phyloP scores from a whole-genome alignment of 2,329 filamentous ascomycete genomes.

The Fusarium vanettenii region DNA sequence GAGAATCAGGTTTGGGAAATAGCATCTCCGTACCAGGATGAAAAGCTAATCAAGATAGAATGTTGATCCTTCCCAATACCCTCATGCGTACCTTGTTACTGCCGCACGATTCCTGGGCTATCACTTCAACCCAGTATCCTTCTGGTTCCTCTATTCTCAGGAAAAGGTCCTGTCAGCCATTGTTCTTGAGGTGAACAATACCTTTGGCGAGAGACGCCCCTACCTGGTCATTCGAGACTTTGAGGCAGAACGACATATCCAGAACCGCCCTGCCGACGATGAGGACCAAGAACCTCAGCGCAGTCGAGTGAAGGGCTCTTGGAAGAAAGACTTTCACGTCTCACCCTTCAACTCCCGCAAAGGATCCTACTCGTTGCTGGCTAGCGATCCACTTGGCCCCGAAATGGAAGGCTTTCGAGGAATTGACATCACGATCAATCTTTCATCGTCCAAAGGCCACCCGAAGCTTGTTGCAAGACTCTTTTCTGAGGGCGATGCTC shows the following conservation, averaged over 20 bases:
- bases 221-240: conserved; percentile 47
- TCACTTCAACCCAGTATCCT: conserved; percentile 80
- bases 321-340: conserved; percentile 80
- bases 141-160: conserved; percentile 80
- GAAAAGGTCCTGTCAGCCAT: conserved; percentile 70
- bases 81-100: conserved; percentile 77
- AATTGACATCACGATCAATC: conserved; percentile 70
- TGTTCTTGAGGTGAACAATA: conserved; percentile 81
- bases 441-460: conserved; percentile 69
- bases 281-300: not conserved
- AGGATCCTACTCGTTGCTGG: conserved; percentile 63
- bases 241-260: conserved; percentile 33
- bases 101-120: conserved; percentile 76
- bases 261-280: not conserved
- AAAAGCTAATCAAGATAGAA: conserved; percentile 55
- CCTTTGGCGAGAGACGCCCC: conserved; percentile 74
- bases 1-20: conserved; percentile 60
- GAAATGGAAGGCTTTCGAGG: conserved; percentile 51
- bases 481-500: conserved; percentile 61
- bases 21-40: not conserved
- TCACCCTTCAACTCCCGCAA: conserved; percentile 78
- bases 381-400: conserved; percentile 58
- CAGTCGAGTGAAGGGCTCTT: conserved; percentile 59
- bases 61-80: conserved; percentile 69
- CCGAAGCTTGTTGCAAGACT: conserved; percentile 72